Evolutionary conservation across 495 filamentous ascomycete species (phyloP).

Genomic region (Penicillium dipodomyicola): DNA sequence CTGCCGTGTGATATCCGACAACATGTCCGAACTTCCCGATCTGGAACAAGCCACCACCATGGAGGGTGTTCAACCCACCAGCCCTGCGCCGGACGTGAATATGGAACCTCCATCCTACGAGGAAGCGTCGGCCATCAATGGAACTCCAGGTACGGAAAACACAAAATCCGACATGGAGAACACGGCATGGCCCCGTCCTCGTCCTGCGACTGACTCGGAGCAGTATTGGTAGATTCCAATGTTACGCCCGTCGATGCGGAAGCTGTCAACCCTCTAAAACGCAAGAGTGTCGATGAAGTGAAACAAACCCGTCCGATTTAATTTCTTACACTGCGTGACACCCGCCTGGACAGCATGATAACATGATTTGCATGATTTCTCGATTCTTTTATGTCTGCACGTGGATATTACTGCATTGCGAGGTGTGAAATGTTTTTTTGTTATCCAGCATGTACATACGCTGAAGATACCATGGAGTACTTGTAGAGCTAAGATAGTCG

Average conservation of each 20-base stretch:
- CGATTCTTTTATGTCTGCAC: constrained; percentile 4
- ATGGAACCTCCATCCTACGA: constrained; percentile 36
- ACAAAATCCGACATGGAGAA: constrained; percentile 11
- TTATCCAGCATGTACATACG: constrained; percentile 21
- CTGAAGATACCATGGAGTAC: constrained; percentile 24
- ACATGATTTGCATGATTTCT: constrained; percentile 8
- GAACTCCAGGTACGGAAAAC: constrained; percentile 31
- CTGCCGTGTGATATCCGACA: constrained; percentile 43
- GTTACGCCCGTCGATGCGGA: constrained; percentile 3
- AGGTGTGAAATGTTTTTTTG: constrained; percentile 13
- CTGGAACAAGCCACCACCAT: constrained; percentile 12
- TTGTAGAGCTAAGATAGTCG: not conserved
- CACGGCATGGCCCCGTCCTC: not conserved
- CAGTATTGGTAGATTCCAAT: constrained; percentile 28
- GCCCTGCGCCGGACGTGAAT: constrained; percentile 24
- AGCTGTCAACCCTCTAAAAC: constrained; percentile 33
- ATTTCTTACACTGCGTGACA: not conserved
- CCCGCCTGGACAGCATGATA: constrained; percentile 10
- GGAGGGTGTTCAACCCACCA: constrained; percentile 24
- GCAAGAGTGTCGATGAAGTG: constrained; percentile 29
- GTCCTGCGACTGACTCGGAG: constrained; percentile 2
- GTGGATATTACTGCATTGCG: constrained; percentile 22
- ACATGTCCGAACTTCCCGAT: constrained; percentile 16
- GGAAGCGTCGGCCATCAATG: constrained; percentile 20
- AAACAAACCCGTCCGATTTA: not conserved